Percentiles rank a stretch among this genome's conserved stretches.
Conservation (phyloP, 2,329 filamentous ascomycete genomes). For the Fusarium cicatricum region DNA sequence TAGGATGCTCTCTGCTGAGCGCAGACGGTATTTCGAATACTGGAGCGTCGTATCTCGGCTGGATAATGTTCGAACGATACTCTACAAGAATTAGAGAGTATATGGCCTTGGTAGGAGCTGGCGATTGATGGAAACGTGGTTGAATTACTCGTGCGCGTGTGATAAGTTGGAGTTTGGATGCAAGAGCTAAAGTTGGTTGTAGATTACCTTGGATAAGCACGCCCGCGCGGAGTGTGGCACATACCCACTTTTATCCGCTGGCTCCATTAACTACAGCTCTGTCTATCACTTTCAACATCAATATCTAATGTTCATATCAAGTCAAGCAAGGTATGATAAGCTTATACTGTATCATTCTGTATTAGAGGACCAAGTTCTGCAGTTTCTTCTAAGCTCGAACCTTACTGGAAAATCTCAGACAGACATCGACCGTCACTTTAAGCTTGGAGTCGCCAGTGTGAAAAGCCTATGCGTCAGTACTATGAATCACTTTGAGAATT, state of each 20-base stretch:
- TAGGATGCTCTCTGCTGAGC: conserved; percentile 15
- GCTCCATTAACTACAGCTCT: no score
- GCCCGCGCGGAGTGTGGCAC: conserved; percentile 1
- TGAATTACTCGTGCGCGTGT: background rate
- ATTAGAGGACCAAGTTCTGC: no score
- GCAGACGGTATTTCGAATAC: background rate
- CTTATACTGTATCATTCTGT: no score
- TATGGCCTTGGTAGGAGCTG: background rate
- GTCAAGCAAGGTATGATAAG: no score
- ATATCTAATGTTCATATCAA: no score
- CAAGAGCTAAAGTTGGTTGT: background rate
- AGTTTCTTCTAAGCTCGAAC: no score
- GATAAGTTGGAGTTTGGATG: conserved; percentile 3
- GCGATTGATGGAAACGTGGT: background rate
- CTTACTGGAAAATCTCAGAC: no score
- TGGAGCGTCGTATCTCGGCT: background rate
- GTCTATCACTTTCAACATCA: no score
- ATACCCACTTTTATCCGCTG: conserved; percentile 22
- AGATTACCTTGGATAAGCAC: background rate
- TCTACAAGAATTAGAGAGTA: background rate
- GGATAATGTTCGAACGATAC: background rate
- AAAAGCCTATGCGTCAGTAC: no score
- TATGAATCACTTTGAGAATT: no score
- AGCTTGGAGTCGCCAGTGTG: no score
- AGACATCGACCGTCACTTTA: no score